Conservation (phyloP, 2,329 filamentous ascomycete species). For the Diaporthe longicolla region DNA sequence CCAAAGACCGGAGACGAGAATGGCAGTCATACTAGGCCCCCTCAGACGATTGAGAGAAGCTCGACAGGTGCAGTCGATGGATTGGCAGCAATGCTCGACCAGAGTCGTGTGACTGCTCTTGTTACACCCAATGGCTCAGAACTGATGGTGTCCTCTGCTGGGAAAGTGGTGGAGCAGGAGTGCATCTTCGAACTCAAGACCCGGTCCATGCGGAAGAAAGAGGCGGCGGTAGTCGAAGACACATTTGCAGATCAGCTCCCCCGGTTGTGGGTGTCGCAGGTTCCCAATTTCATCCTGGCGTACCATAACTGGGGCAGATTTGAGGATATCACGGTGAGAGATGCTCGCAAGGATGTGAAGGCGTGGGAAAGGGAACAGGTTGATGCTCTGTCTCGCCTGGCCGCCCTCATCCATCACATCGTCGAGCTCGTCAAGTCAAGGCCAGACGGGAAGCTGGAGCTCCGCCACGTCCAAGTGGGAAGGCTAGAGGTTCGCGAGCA, state of each 20-base stretch:
- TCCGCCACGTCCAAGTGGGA: constrained; percentile 42
- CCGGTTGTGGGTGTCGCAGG: constrained; percentile 40
- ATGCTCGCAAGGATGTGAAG: constrained; percentile 50
- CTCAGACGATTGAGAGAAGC: not conserved
- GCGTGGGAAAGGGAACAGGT: constrained; percentile 55
- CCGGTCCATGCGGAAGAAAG: constrained; percentile 37
- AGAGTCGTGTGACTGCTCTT: constrained; percentile 26
- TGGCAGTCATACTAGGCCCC: too few species aligned
- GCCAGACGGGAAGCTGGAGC: constrained; percentile 46
- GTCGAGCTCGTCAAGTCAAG: constrained; percentile 41
- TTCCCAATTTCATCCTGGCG: constrained; percentile 40
- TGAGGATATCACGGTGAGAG: constrained; percentile 54
- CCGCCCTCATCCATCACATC: constrained; percentile 48
- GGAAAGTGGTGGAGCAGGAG: constrained; percentile 33
- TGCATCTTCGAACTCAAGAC: constrained; percentile 41
- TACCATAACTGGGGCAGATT: constrained; percentile 38
- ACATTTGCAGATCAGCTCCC: constrained; percentile 36
- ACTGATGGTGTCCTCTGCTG: constrained; percentile 24
- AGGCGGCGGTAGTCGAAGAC: constrained; percentile 16
- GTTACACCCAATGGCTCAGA: not conserved
- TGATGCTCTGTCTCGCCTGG: constrained; percentile 50
- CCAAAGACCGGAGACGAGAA: not conserved
- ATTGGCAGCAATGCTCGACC: constrained; percentile 8
- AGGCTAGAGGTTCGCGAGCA: constrained; percentile 47
- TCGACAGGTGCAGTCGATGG: not conserved